Evolutionary conservation across 495 filamentous ascomycete species (phyloP), one percentile per base, ranked within the genome.

Genomic region (Hypoxylon fuscum): DNA sequence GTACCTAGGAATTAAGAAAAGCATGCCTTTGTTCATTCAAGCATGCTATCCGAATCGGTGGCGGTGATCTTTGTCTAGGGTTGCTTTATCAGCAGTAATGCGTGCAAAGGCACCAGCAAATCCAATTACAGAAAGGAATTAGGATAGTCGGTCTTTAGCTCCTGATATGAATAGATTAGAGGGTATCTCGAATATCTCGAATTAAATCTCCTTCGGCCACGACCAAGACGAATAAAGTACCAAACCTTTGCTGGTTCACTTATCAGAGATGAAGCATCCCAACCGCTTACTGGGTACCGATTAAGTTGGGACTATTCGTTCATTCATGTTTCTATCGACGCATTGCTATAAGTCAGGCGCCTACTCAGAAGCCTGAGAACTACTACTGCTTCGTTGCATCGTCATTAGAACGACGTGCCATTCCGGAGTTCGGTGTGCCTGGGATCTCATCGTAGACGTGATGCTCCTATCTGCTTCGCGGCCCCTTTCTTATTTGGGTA

Each of bases 11-110:
- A 8, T 2, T 18, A 17, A 18, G 37, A 21, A 10, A 15, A 38
- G 35, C 35, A 38, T 2, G 38, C 20, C 27, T 43, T 42, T 35
- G 15, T 47, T 41, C 34, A 14, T 25, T n/a, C 29, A 37, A 35
- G 10, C 15, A 12, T 31, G 29, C 8, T 11, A 5, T 11, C 21
- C 40, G 32, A 34, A 22, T 9, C 35, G 11, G 22, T 31, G 17
- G 20, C 29, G 17, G 37, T 17, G 20, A 6, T 2, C 60, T 64
- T 64, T 64, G 60, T 64, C 20, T 3, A 6, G n/a, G 6, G 40
- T 20, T 35, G 23, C 17, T 48, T 54, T 46, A 32, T 54, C 18
- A 35, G 23, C 29, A 48, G 37, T 20, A 43, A 14, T 55, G 38
- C 51, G 18, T 15, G 12, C 37, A 41, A n/a, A n/a, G n/a, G n/a